Evolutionary conservation across 345 rosid species (phyloP), one percentile per base, ranked within the genome.

Genomic region (Jatropha curcas): DNA sequence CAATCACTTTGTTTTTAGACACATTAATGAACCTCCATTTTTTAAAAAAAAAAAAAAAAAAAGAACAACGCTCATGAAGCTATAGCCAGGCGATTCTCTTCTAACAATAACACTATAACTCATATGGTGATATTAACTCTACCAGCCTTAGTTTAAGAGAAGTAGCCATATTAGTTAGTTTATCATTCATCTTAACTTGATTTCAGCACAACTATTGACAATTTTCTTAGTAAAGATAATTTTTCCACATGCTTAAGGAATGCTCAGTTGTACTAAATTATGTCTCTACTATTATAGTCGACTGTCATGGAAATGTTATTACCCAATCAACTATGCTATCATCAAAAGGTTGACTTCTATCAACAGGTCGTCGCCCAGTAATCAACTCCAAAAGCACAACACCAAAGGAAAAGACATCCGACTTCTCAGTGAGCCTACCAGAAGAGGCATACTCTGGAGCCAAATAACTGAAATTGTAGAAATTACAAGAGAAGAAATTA

Each of bases 371-470:
- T 5, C 65, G 69, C 10, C 81, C 81, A 22, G 70, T 72, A 28
- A 77, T 68, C 73, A 77, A 62, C 69, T 77, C 73, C 50, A 77
- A 73, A n/a, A 77, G 77, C 66, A 77, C 81, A 72, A 77, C 81
- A 16, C 81, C 81, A 31, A 72, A 77, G 74, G 81, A 77, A 68
- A 72, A 77, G 74, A 77, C 76, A 68, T 77, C 81, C 22, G 81
- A 77, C 64, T 73, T 77, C 4, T 62, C 76, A 14, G 81, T 77
- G 28, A 77, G 81, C 59, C 68, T 77, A 61, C 81, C 81, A 33
- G 77, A 35, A n/a, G 81, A 72, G 7, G 81, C 77, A 68, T 77
- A 77, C 60, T 77, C 81, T 77, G 81, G 81, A 33, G 81, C 81
- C 77, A 77, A 28, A 55, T 77, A 77, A 33, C 81, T 77, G 77